Percentiles rank a stretch among this genome's conserved stretches.
These are phyloP conservation scores for Paramecium biaurelia DNA, from an alignment of 73 alveolate species.

Conservation along the genomic window DNA sequence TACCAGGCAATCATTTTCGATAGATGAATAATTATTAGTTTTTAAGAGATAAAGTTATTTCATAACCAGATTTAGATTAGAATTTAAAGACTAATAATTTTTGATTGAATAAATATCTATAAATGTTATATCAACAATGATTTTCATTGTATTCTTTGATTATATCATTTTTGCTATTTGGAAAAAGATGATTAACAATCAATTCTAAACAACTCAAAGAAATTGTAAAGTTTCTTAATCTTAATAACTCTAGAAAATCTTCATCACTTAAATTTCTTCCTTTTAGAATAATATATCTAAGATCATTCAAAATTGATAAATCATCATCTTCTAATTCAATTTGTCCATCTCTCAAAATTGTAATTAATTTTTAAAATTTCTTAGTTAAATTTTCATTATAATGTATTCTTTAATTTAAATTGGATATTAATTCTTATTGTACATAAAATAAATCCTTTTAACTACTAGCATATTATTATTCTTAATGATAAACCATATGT, in stretches of 20 bases:
- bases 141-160: not conserved
- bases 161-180: not conserved
- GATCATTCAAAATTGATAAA: not conserved
- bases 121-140: not conserved
- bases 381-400: constrained; percentile 36
- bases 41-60: not conserved
- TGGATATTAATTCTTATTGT: not conserved
- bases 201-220: not conserved
- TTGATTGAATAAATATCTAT: not conserved
- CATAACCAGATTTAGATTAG: not conserved
- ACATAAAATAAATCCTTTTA: not conserved
- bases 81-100: not conserved
- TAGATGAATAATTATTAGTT: not conserved
- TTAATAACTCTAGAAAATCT: constrained; percentile 27
- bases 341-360: constrained; percentile 20
- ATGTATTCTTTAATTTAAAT: not conserved
- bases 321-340: constrained; percentile 37
- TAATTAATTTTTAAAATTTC: not conserved
- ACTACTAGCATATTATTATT: not conserved
- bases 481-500: constrained; percentile 6
- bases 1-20: constrained; percentile 21
- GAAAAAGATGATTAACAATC: constrained; percentile 9
- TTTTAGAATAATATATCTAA: not conserved
- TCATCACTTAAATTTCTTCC: constrained; percentile 49
- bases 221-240: not conserved